A percentile compares a stretch with the other conserved stretches of the same genome.
Conservation (phyloP, 208 protist species). For the Acanthamoeba healyi region DNA sequence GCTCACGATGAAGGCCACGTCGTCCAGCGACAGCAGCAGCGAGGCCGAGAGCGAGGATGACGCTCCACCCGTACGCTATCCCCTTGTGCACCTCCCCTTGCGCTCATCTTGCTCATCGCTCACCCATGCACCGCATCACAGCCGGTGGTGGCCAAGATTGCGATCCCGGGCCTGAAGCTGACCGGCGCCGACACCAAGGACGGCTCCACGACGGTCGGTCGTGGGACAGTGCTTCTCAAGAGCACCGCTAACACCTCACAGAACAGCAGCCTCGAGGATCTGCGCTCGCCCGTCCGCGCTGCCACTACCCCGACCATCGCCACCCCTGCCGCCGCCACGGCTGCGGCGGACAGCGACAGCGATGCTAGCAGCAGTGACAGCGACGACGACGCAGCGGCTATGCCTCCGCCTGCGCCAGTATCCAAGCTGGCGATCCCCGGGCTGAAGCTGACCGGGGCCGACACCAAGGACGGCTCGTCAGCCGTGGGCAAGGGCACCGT, state of each 20-base stretch:
- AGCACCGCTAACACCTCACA: neutral
- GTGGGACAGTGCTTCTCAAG: neutral
- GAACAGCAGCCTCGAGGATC: conserved; percentile 10
- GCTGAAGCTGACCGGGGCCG: conserved; percentile 48
- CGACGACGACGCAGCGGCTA: neutral
- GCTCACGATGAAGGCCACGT: neutral
- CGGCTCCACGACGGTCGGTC: conserved; percentile 11
- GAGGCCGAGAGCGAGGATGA: neutral
- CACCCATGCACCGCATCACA: neutral
- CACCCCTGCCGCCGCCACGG: no score
- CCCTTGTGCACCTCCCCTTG: no score
- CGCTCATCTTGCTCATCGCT: neutral
- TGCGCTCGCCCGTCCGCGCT: neutral
- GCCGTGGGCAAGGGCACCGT: conserved; percentile 56
- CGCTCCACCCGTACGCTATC: neutral
- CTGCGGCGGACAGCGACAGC: neutral
- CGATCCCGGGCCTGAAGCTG: conserved; percentile 60
- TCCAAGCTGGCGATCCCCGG: conserved; percentile 33
- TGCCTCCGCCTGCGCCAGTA: neutral
- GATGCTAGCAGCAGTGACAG: neutral
- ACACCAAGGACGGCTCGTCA: conserved; percentile 59
- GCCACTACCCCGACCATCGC: no score
- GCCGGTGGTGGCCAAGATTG: neutral
- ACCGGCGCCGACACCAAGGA: conserved; percentile 57
- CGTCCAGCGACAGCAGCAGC: neutral